Evolutionary conservation across 768 basidiomycete genomes (phyloP), one percentile per base, ranked within the genome.

Genomic region (Amanita inopinata): DNA sequence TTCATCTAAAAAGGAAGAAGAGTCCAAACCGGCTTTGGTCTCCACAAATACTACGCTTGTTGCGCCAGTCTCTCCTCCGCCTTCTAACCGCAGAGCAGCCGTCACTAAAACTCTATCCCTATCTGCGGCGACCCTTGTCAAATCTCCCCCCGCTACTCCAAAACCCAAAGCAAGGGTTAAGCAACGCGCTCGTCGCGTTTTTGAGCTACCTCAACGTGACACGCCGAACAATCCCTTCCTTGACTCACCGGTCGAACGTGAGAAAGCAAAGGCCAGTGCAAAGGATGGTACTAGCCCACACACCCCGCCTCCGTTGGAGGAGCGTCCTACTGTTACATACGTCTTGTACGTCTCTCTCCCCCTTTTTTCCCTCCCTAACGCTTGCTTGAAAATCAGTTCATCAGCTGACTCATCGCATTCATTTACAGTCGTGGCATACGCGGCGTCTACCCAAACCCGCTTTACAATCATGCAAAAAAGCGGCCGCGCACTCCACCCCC

Each of bases 191-290:
- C 55, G 50, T 46, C 52, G 39, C 30, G 49, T 55, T 49, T 56
- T 57, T 30, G 52, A 53, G 41, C 61, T 66, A 32, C 57, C 61
- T 37, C 43, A 55, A 43, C 74, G 76, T 12, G 80, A 83, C 56
- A 80, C 81, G 2, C 82, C 80, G 1, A 69, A 78, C 47, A 85
- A 85, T 45, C 83, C 83, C 0, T 85, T 86, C 65, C 65, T 85
- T 8, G 63, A 60, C 18, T 69, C 69, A 1, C 64, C 68, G 12
- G 50, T 56, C 28, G 52, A 56, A 5, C 55, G 43, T 8, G 65
- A 66, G 3, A 59, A 63, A 5, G 60, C 61, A 9, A 57, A 53
- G 18, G 40, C 53, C 3, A 56, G 59, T 18, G 54, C 59, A 18
- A 48, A 58, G 52, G 49, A 55, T 52, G 51, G 57, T 17, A 56